Base-by-base conservation (phyloP, 257 asterid species). In the Solanum clarkiae region DNA sequence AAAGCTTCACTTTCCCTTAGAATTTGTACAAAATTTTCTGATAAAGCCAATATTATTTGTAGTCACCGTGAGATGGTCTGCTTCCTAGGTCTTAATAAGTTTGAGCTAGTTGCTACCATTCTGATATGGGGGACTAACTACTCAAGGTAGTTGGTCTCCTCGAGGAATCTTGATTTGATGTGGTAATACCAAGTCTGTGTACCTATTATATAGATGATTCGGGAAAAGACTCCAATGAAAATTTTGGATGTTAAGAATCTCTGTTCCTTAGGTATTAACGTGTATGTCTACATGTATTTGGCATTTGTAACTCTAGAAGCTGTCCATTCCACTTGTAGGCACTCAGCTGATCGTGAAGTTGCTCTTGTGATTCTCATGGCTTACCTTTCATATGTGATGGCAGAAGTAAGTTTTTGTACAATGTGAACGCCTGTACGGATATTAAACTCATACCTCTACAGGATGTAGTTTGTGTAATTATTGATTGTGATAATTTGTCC, bases 361-460 rank as follows among this genome's bases (percentile, higher is more conserved):
- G 94, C 95, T 86, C 89, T 94, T 55, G 87, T 94, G 97, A 91
- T 94, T 87, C 96, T 95, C 89, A 91, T 95, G 98, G 94, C 98
- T 66, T 95, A 92, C 88, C 93, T 93, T 80, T 92, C 98, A 56
- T 95, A 95, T 86, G 87, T 91, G 82, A 65, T 89, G 75, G 95
- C 98, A 1, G 95, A 92, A 92, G 98, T 93, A 83, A 80, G 83
- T 87, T 82, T 66, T 70, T 80, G 55, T 20, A 55, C 36, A 5
- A 44, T n/a, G 79, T 40, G 79, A 70, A 40, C 53, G 42, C 16
- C 15, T 71, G 54, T 70, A 42, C 10, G 5, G 32, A 71, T 69
- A 15, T 69, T 68, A 68, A 36, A 17, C 26, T 1, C 17, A 0
- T 36, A 69, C 26, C 14, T 68, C 49, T 15, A 16, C 10, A 0